Conservation (phyloP, 148 eudicot species). For the Rhododendron mucronatum region DNA sequence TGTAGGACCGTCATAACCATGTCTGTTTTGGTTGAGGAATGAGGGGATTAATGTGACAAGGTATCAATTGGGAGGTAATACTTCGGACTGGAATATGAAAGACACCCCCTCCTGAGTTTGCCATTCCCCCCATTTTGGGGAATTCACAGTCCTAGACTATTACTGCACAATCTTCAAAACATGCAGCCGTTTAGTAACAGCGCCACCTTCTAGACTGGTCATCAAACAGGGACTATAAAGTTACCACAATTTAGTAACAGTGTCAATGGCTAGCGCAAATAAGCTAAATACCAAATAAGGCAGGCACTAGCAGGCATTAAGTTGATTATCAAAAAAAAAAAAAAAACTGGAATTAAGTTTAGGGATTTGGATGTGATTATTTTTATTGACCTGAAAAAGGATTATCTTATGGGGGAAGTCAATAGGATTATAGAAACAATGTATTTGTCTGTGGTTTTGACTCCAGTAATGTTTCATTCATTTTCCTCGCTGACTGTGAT, state of each 20-base stretch:
- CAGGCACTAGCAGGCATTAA: neutral
- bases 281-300: neutral
- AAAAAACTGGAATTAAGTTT: neutral
- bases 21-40: neutral
- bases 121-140: neutral
- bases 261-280: neutral
- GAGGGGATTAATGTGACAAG: neutral
- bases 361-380: neutral
- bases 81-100: neutral
- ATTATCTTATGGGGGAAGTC: neutral
- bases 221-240: neutral
- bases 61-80: neutral
- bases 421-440: neutral
- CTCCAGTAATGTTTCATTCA: neutral
- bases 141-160: neutral
- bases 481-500: neutral
- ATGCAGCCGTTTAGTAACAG: neutral
- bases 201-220: neutral
- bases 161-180: neutral
- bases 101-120: neutral
- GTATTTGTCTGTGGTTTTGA: neutral
- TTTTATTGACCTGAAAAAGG: neutral
- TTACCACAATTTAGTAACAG: neutral
- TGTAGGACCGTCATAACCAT: neutral
- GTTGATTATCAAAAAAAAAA: neutral